These are phyloP conservation scores for Alternaria sp. DNA, from an alignment of 2,329 filamentous ascomycete species.

Conservation along the genomic window DNA sequence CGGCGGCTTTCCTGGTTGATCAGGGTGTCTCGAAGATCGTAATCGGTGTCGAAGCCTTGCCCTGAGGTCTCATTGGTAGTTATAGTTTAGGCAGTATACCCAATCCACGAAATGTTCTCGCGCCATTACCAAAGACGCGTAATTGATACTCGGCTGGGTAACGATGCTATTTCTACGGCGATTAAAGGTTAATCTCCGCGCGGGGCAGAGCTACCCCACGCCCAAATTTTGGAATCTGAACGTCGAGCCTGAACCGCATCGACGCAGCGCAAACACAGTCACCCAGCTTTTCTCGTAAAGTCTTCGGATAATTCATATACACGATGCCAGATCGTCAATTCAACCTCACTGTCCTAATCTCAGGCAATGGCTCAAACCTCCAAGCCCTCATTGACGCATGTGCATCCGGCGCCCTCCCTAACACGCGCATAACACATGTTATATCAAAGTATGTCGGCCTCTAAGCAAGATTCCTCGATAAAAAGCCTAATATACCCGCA, in stretches of 20 bases:
- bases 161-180: not conserved
- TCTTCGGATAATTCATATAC: not conserved
- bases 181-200: slow-evolving; percentile 18
- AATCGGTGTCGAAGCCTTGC: not conserved
- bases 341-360: slow-evolving; percentile 69
- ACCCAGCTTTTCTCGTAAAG: not conserved
- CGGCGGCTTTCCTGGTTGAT: not conserved
- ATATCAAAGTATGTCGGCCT: slow-evolving; percentile 59
- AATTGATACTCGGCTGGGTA: no score
- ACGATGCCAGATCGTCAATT: slow-evolving; percentile 43
- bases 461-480: not conserved
- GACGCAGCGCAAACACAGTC: not conserved
- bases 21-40: not conserved
- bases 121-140: not conserved
- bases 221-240: slow-evolving; percentile 27
- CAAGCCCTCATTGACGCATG: slow-evolving; percentile 76
- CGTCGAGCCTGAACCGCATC: not conserved
- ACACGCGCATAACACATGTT: slow-evolving; percentile 67
- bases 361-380: slow-evolving; percentile 76
- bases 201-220: slow-evolving; percentile 34
- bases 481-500: slow-evolving; percentile 10
- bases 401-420: slow-evolving; percentile 58
- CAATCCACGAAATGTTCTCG: slow-evolving; percentile 4
- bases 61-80: slow-evolving; percentile 2
- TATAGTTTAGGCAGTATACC: slow-evolving; percentile 15